These are phyloP conservation scores for Cystofilobasidium macerans DNA, from an alignment of 768 basidiomycete species.

Conservation along the genomic window DNA sequence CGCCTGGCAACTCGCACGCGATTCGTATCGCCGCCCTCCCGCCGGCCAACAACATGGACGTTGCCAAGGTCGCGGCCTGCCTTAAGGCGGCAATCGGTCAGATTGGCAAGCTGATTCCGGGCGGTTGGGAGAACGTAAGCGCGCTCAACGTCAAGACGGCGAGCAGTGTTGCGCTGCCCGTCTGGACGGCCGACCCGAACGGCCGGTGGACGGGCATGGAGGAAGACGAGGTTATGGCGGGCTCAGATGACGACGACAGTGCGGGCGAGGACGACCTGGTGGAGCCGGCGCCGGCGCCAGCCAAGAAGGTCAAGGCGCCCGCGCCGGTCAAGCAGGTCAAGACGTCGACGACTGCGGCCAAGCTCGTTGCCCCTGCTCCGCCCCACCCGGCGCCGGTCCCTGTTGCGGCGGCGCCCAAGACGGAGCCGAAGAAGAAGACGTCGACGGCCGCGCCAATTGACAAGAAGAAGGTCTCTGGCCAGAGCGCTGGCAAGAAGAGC, in stretches of 20 bases:
- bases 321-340: slow-evolving; percentile 27
- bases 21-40: slow-evolving; percentile 64
- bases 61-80: slow-evolving; percentile 66
- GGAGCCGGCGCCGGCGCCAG: neutral
- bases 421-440: slow-evolving; percentile 38
- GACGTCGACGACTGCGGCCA: slow-evolving; percentile 40
- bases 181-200: slow-evolving; percentile 48
- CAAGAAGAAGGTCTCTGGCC: slow-evolving; percentile 26
- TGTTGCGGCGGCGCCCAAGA: slow-evolving; percentile 40
- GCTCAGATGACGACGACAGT: neutral
- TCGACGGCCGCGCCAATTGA: slow-evolving; percentile 11
- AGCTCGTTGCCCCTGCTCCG: slow-evolving; percentile 31
- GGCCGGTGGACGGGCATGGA: slow-evolving; percentile 21
- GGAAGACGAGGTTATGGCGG: neutral
- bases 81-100: slow-evolving; percentile 65
- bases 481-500: slow-evolving; percentile 16
- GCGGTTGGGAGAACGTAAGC: slow-evolving; percentile 83
- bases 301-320: slow-evolving; percentile 1
- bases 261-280: slow-evolving; percentile 20
- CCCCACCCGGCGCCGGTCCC: neutral
- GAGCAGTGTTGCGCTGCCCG: slow-evolving; percentile 69
- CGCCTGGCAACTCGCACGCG: slow-evolving; percentile 79
- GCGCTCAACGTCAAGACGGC: slow-evolving; percentile 82
- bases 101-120: slow-evolving; percentile 57
- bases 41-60: slow-evolving; percentile 45